These are phyloP conservation scores for Macrolepiota fuliginosa DNA, from an alignment of 768 basidiomycete species.

Conservation along the genomic window DNA sequence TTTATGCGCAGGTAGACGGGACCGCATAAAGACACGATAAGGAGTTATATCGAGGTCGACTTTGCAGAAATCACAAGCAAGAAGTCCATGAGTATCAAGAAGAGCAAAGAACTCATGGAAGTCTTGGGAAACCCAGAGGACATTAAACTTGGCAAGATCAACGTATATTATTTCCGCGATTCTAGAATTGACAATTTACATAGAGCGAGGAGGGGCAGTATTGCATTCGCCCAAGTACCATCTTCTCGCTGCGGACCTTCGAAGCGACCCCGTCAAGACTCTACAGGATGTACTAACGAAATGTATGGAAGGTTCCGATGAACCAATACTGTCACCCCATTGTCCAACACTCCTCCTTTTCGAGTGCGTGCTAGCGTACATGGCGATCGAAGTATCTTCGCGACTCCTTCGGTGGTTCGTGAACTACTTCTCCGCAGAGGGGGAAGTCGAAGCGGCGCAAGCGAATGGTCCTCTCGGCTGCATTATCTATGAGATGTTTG, in stretches of 20 bases:
- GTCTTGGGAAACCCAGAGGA: conserved; percentile 46
- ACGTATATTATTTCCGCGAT: not conserved
- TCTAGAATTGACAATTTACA: conserved; percentile 5
- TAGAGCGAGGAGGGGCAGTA: conserved; percentile 62
- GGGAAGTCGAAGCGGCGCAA: conserved; percentile 10
- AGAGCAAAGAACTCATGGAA: conserved; percentile 53
- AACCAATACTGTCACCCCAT: conserved; percentile 50
- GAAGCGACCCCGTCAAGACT: conserved; percentile 48
- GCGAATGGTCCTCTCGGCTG: conserved; percentile 41
- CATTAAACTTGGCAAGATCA: conserved; percentile 41
- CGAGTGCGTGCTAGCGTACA: conserved; percentile 93
- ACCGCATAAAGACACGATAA: conserved; percentile 43
- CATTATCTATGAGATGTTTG: conserved; percentile 93
- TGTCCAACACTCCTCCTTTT: conserved; percentile 84
- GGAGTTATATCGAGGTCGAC: conserved; percentile 83
- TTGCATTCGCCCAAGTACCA: conserved; percentile 59
- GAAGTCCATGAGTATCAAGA: conserved; percentile 80
- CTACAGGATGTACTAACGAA: conserved; percentile 29
- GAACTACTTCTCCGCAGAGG: conserved; percentile 39
- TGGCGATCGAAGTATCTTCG: conserved; percentile 57
- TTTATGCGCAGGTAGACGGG: conserved; percentile 49
- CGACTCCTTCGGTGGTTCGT: conserved; percentile 74
- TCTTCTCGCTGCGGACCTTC: conserved; percentile 77
- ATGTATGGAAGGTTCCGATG: conserved; percentile 18
- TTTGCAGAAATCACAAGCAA: conserved; percentile 81